Evolutionary conservation across 2,329 filamentous ascomycete species (phyloP).

Genomic region (Colletotrichum sp.): DNA sequence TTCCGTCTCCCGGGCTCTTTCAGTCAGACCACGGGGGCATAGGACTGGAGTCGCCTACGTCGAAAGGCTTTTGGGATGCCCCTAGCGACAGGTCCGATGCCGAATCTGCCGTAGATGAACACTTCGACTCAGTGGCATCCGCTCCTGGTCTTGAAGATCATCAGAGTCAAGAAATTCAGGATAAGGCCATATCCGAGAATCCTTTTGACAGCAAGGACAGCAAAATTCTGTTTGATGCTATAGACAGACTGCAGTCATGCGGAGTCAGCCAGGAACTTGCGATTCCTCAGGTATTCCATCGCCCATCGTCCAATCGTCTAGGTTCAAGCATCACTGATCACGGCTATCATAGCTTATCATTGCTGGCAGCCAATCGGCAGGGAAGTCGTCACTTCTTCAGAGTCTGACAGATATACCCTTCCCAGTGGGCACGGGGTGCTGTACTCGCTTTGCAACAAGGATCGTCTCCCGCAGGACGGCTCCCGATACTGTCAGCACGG

Average conservation of each 20-base stretch:
- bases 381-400: conserved; percentile 41
- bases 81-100: neutral
- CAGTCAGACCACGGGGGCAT: neutral
- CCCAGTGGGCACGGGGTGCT: conserved; percentile 32
- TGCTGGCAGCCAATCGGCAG: conserved; percentile 40
- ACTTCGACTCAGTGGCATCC: neutral
- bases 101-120: neutral
- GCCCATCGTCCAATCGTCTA: neutral
- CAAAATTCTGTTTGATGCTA: conserved; percentile 38
- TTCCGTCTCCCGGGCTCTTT: neutral
- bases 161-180: neutral
- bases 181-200: conserved; percentile 22
- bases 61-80: neutral
- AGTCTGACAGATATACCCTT: conserved; percentile 43
- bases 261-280: conserved; percentile 32
- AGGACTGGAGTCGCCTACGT: neutral
- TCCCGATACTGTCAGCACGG: conserved; percentile 28
- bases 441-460: conserved; percentile 41
- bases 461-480: conserved; percentile 39
- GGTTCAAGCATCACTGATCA: neutral
- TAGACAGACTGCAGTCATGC: conserved; percentile 38
- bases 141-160: neutral
- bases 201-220: conserved; percentile 40
- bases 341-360: conserved; percentile 34
- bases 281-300: conserved; percentile 35